These are phyloP conservation scores for Botrytis porri DNA, from an alignment of 2,329 filamentous ascomycete genomes.

Conservation along the genomic window DNA sequence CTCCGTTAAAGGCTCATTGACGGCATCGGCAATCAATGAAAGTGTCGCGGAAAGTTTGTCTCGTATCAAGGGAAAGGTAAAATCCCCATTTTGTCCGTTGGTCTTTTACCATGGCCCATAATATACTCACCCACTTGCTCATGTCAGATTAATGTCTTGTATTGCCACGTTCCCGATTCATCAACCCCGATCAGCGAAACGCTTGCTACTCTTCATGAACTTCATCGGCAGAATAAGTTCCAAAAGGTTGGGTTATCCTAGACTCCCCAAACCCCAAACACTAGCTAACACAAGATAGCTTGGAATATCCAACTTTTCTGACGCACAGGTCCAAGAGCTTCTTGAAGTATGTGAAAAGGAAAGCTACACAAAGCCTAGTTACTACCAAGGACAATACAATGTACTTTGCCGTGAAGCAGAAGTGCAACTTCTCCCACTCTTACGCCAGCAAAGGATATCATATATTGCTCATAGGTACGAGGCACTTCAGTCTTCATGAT, in stretches of 20 bases:
- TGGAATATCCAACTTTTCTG: slow-evolving; percentile 11
- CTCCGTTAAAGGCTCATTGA: background rate
- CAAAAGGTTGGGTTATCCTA: background rate
- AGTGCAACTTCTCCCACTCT: background rate
- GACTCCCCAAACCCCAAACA: background rate
- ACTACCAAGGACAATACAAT: slow-evolving; percentile 12
- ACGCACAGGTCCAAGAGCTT: background rate
- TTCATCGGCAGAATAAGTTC: slow-evolving; percentile 6
- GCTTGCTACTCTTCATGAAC: slow-evolving; percentile 3
- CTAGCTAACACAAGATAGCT: background rate
- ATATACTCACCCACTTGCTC: background rate
- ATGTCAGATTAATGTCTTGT: background rate
- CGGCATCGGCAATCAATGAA: background rate
- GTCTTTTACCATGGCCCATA: background rate
- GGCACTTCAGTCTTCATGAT: background rate
- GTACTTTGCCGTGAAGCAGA: background rate
- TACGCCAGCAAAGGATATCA: slow-evolving; percentile 8
- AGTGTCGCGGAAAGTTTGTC: background rate
- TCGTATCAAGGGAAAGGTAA: background rate
- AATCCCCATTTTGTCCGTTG: background rate
- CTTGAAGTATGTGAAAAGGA: background rate
- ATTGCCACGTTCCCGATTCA: slow-evolving; percentile 1
- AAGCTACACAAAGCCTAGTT: background rate
- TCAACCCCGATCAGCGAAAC: slow-evolving; percentile 2
- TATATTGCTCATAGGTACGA: slow-evolving; percentile 3